A percentile compares a stretch with the other conserved stretches of the same genome.
phyloP scores from a whole-genome alignment of 352 stramenopile genomes.

The Globisporangium middletonii region DNA sequence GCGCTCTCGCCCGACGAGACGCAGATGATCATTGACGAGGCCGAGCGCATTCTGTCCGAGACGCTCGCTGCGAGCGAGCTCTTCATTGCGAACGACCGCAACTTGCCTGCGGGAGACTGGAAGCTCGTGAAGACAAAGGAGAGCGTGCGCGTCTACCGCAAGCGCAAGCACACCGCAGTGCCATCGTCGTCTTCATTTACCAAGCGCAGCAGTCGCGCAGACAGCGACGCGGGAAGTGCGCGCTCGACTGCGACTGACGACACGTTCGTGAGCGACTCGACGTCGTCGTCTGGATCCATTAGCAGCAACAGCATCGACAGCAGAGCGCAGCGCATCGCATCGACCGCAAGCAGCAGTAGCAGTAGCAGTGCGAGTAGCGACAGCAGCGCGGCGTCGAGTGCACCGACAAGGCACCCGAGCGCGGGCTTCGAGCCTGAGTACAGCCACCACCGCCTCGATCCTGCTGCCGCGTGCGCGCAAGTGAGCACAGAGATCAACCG shows the following conservation, averaged over 20 bases:
- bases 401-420: no score
- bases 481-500: neutral
- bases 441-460: no score
- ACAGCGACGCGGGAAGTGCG: no score
- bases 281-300: no score
- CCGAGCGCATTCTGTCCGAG: conserved; percentile 22
- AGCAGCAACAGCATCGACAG: no score
- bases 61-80: conserved; percentile 18
- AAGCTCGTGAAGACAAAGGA: conserved; percentile 16
- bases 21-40: conserved; percentile 20
- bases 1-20: conserved; percentile 11
- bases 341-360: neutral
- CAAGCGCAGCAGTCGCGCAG: no score
- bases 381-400: neutral
- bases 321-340: neutral
- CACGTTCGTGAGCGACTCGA: no score
- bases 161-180: neutral
- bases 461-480: no score
- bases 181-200: no score
- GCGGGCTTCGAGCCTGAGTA: no score
- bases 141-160: conserved; percentile 10
- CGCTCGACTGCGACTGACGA: no score
- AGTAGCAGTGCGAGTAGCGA: neutral
- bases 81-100: conserved; percentile 8
- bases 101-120: conserved; percentile 16